Evolutionary conservation across 2,329 filamentous ascomycete genomes (phyloP), one percentile per base, ranked within the genome.

Genomic region (Sporothrix curviconia): DNA sequence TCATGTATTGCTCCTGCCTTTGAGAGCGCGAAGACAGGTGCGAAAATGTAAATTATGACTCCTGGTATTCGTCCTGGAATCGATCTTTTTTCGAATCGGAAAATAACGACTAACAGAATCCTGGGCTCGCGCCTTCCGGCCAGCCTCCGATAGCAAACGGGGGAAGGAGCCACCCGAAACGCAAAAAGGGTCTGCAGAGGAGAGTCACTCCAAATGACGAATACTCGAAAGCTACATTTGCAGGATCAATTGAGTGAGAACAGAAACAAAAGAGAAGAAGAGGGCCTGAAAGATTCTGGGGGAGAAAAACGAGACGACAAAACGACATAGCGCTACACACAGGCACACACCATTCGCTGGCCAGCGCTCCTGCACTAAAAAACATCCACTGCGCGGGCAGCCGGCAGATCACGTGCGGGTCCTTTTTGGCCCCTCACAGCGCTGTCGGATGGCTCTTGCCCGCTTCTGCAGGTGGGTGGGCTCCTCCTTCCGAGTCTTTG

Each of bases 1-100:
- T n/a, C n/a, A n/a, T 28, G 42, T 44, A 3, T 8, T 37, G n/a
- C 7, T 17, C 15, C 44, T 49, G 44, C 28, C n/a, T n/a, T n/a
- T n/a, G n/a, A n/a, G n/a, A n/a, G n/a, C n/a, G n/a, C n/a, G n/a
- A n/a, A n/a, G 15, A 30, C 43, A 22, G 30, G 9, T 22, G 17
- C 19, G 32, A 12, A 17, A 19, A 50, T n/a, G n/a, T n/a, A n/a
- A 24, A 5, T n/a, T 24, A 14, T n/a, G 19, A 37, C 32, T 50
- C 47, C 32, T 22, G n/a, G 7, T n/a, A 25, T 19, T 36, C 32
- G 51, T 39, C 19, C 15, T 39, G 30, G 55, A 36, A n/a, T 54
- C 56, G 50, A 56, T 59, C 28, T 59, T 55, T 59, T 59, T 55
- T 56, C 51, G 46, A 55, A 56, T 56, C 28, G 36, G 56, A 51